Evolutionary conservation across 192 early-diverging fungal genomes (phyloP).

Genomic region (Linderina pennispora): DNA sequence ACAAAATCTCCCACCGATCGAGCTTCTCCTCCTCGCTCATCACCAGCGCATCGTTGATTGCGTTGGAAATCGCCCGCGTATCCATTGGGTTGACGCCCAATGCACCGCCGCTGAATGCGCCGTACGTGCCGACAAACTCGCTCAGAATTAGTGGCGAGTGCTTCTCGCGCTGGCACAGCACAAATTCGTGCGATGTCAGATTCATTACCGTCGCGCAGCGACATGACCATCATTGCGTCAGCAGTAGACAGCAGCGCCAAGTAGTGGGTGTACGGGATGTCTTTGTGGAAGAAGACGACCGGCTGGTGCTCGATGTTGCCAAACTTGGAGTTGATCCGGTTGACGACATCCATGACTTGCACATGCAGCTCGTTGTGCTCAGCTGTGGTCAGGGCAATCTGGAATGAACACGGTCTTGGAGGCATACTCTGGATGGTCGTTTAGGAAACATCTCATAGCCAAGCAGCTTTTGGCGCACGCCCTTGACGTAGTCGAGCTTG

Average conservation of each 20-base stretch:
- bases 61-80: slow-evolving; percentile 77
- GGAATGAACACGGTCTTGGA: slow-evolving; percentile 88
- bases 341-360: slow-evolving; percentile 85
- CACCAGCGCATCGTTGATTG: slow-evolving; percentile 82
- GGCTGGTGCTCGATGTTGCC: slow-evolving; percentile 88
- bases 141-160: slow-evolving; percentile 81
- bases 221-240: slow-evolving; percentile 84
- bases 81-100: slow-evolving; percentile 98
- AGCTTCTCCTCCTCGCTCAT: slow-evolving; percentile 75
- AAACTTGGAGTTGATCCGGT: slow-evolving; percentile 87
- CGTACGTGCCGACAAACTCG: slow-evolving; percentile 97
- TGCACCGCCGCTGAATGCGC: slow-evolving; percentile 75
- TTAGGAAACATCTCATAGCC: slow-evolving; percentile 88
- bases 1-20: slow-evolving; percentile 67
- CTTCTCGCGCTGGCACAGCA: slow-evolving; percentile 83
- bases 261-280: slow-evolving; percentile 88
- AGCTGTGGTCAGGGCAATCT: slow-evolving; percentile 87
- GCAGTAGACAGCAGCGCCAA: slow-evolving; percentile 81
- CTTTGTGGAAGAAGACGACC: slow-evolving; percentile 86
- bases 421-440: slow-evolving; percentile 82
- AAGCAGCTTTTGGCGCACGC: slow-evolving; percentile 89
- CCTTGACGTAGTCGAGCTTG: slow-evolving; percentile 95
- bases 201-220: slow-evolving; percentile 97
- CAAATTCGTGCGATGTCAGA: slow-evolving; percentile 89
- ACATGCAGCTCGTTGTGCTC: slow-evolving; percentile 86